Evolutionary conservation across 148 eudicot genomes (phyloP).

Genomic region (Vaccinium myrtillus): DNA sequence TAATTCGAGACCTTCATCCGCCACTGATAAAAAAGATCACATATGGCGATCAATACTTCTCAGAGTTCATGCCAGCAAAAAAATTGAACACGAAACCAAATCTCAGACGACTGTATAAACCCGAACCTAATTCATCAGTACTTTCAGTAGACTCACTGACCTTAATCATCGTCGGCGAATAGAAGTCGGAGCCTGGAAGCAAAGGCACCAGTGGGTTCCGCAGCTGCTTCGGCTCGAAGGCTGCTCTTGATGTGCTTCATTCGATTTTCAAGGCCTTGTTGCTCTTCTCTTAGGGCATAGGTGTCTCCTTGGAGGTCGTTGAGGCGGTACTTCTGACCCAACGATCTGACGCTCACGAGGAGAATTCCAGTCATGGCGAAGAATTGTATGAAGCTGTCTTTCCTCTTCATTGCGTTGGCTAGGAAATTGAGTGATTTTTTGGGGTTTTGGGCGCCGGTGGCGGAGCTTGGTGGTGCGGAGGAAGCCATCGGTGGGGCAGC

Average conservation of each 20-base stretch:
- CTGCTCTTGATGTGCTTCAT: neutral
- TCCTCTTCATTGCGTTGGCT: neutral
- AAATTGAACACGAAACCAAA: neutral
- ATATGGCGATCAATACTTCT: no score
- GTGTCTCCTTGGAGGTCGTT: neutral
- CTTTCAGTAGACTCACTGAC: neutral
- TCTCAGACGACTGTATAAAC: neutral
- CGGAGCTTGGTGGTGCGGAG: neutral
- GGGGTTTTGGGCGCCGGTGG: neutral
- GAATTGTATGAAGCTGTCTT: constrained; percentile 1
- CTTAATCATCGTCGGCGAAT: neutral
- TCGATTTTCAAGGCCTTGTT: neutral
- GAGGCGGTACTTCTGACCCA: constrained; percentile 2
- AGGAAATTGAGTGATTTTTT: neutral
- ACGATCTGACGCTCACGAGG: neutral
- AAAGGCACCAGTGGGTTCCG: neutral
- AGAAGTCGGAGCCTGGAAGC: neutral
- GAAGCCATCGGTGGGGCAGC: neutral
- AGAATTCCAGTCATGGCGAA: constrained; percentile 1
- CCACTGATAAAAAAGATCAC: no score
- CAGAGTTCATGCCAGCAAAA: neutral
- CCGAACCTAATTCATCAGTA: neutral
- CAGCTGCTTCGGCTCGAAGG: constrained; percentile 1
- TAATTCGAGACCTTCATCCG: no score
- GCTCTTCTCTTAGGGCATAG: neutral